Conservation (phyloP, 345 rosid species). For the Adansonia digitata region DNA sequence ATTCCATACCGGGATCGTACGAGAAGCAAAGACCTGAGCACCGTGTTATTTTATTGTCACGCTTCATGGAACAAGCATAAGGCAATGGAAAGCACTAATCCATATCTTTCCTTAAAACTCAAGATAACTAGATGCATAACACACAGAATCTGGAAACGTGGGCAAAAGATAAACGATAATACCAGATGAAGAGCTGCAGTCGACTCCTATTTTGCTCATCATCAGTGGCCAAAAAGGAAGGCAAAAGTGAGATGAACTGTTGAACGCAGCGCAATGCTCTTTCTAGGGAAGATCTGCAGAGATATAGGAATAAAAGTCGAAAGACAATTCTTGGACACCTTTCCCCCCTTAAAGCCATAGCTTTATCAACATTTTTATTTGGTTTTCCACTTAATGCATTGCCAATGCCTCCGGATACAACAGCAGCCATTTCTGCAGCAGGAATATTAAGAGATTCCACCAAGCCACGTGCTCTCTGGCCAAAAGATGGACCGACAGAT, state of each 20-base stretch:
- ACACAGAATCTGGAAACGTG: slow-evolving; percentile 2
- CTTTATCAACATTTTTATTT: slow-evolving; percentile 77
- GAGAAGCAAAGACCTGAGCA: slow-evolving; percentile 70
- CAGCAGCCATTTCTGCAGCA: slow-evolving; percentile 99
- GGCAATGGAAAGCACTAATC: background rate
- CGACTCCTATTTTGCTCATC: slow-evolving; percentile 92
- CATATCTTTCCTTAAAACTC: background rate
- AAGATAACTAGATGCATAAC: background rate
- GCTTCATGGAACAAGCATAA: slow-evolving; percentile 8
- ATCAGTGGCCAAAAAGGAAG: slow-evolving; percentile 62
- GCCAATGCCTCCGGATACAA: slow-evolving; percentile 96
- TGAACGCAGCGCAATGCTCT: slow-evolving; percentile 88
- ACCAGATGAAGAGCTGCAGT: slow-evolving; percentile 89
- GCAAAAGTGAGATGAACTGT: slow-evolving; percentile 74
- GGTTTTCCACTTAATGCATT: slow-evolving; percentile 84
- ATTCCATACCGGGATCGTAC: slow-evolving; percentile 73
- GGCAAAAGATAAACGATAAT: background rate
- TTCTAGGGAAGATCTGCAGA: slow-evolving; percentile 76
- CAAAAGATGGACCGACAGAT: slow-evolving; percentile 65
- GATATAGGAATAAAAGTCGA: slow-evolving; percentile 74
- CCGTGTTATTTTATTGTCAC: slow-evolving; percentile 16
- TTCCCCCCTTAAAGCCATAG: slow-evolving; percentile 92
- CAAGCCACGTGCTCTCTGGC: slow-evolving; percentile 94
- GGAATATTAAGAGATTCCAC: slow-evolving; percentile 96
- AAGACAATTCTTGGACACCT: slow-evolving; percentile 86